These are phyloP conservation scores for Chrysanthemum makinoi DNA, from an alignment of 129 eudicot species.

Conservation along the genomic window DNA sequence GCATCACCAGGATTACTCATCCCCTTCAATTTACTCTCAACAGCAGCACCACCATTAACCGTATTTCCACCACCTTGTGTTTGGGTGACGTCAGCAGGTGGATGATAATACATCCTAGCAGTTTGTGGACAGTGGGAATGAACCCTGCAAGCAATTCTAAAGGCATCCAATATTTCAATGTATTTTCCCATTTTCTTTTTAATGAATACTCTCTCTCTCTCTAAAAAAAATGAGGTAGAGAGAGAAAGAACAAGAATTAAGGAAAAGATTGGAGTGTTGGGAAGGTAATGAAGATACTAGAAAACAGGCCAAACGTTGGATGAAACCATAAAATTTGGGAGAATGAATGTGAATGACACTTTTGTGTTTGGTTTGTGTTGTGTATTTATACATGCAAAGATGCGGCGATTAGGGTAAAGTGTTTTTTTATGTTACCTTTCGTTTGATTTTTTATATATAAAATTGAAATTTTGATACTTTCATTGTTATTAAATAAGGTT, in stretches of 20 bases:
- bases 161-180: constrained; percentile 62
- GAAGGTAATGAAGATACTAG: neutral
- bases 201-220: constrained; percentile 5
- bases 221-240: neutral
- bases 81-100: constrained; percentile 49
- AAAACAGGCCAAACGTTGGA: constrained; percentile 33
- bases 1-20: constrained; percentile 3
- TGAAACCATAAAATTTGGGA: constrained; percentile 40
- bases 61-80: constrained; percentile 20
- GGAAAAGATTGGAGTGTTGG: neutral
- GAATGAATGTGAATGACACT: neutral
- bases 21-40: constrained; percentile 4
- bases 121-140: constrained; percentile 96
- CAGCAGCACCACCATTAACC: constrained; percentile 16
- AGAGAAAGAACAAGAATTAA: neutral
- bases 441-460: neutral
- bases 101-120: constrained; percentile 87
- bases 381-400: constrained; percentile 10
- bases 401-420: constrained; percentile 26
- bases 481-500: too few species aligned
- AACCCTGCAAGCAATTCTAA: constrained; percentile 66
- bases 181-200: constrained; percentile 55
- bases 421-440: constrained; percentile 18
- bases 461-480: too few species aligned
- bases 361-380: neutral